phyloP scores from a whole-genome alignment of 352 stramenopile species.

The Phytophthora cajani region DNA sequence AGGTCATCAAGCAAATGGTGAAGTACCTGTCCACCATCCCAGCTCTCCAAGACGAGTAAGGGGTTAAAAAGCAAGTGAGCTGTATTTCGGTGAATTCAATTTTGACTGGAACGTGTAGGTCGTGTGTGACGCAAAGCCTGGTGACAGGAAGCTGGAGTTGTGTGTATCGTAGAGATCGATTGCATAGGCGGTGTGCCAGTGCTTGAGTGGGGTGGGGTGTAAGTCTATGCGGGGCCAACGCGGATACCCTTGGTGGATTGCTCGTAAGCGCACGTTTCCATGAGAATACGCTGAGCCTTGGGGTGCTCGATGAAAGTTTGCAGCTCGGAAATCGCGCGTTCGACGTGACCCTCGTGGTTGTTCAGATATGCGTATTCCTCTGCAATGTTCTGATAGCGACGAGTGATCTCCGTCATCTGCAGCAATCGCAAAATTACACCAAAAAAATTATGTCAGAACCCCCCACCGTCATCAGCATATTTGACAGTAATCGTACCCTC shows the following conservation, averaged over 20 bases:
- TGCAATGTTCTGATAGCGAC: constrained; percentile 73
- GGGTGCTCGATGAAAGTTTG: constrained; percentile 82
- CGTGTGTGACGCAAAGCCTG: constrained; percentile 5
- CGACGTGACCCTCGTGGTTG: constrained; percentile 69
- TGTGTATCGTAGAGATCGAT: constrained; percentile 19
- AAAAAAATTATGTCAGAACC: background rate
- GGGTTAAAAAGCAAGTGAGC: background rate
- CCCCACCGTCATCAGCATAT: background rate
- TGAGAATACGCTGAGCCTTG: constrained; percentile 65
- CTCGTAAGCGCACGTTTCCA: constrained; percentile 66
- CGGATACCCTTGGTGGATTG: constrained; percentile 74
- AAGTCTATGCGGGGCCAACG: constrained; percentile 58
- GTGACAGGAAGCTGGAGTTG: constrained; percentile 7
- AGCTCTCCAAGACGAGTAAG: constrained; percentile 51
- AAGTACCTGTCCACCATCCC: constrained; percentile 78
- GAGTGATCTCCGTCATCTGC: constrained; percentile 82
- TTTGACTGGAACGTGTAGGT: constrained; percentile 26
- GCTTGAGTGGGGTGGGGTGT: constrained; percentile 1
- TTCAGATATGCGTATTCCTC: constrained; percentile 72
- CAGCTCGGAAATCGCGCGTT: constrained; percentile 76
- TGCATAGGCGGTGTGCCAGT: constrained; percentile 6
- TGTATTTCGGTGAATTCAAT: constrained; percentile 28
- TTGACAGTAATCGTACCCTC: constrained; percentile 40
- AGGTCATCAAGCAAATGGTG: constrained; percentile 86
- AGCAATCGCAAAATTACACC: background rate